Evolutionary conservation across 75 land plant genomes (phyloP), one percentile per base, ranked within the genome.

Genomic region (Picea sitchensis): DNA sequence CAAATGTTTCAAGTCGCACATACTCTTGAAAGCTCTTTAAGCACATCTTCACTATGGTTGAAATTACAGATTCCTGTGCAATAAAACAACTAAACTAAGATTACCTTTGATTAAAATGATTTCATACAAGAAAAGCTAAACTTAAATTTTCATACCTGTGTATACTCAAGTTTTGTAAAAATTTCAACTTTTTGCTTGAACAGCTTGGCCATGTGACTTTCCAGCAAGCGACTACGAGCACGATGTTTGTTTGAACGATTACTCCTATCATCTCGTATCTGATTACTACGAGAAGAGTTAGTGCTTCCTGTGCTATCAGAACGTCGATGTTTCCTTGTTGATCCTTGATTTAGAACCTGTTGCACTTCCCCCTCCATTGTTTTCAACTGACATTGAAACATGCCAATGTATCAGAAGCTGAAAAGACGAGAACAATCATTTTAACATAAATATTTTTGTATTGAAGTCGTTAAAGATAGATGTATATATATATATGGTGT

Each of bases 121-220:
- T 44, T n/a, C 2, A 21, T 71, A 44, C n/a, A 21, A 71, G 23
- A 44, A 20, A 41, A n/a, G 36, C 20, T 41, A 41, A 44, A 71
- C n/a, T 71, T 17, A 36, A 44, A 44, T n/a, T 79, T 20, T 26
- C 61, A 12, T 38, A 97, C 99, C 98, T 97, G 98, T 71, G 93
- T 97, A 76, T 75, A 84, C 77, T 97, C 99, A 59, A 90, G 78
- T 86, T 93, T 97, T 31, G 98, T 97, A 71, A 95, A 97, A 76
- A 97, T 90, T 83, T 97, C 98, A 87, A 97, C 83, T 79, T 89
- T 95, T 76, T 97, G 92, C 65, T 92, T 96, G 79, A 97, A 97
- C 47, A 97, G 86, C 87, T 93, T 95, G 4, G 99, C 99, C 51
- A 95, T 91, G 81, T 97, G 98, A 67, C 90, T 88, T 81, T 95